Conservation (phyloP, 352 stramenopile genomes). For the Phytopythium ostracodes region DNA sequence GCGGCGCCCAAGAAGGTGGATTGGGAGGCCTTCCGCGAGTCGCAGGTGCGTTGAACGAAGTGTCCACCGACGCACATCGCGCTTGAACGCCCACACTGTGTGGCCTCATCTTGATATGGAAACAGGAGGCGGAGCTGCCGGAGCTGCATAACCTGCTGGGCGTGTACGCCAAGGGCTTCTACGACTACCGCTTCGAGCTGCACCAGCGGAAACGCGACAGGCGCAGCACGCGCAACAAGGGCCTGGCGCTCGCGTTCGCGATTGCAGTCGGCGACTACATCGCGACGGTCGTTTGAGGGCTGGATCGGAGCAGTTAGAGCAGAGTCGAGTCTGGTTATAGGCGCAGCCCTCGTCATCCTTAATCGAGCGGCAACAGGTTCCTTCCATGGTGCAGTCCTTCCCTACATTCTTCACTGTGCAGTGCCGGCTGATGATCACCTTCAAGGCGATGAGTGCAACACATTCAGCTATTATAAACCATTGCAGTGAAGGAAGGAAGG, state of each 20-base stretch:
- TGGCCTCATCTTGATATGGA: background rate
- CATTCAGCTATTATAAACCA: too few species aligned
- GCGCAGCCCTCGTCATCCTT: background rate
- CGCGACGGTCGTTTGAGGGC: slow-evolving; percentile 18
- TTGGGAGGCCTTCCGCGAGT: slow-evolving; percentile 61
- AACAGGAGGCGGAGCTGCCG: slow-evolving; percentile 46
- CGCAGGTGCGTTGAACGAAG: slow-evolving; percentile 25
- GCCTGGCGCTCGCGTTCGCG: slow-evolving; percentile 35
- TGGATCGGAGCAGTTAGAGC: background rate
- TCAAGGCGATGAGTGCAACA: too few species aligned
- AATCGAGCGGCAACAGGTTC: background rate
- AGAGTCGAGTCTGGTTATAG: background rate
- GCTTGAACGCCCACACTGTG: background rate
- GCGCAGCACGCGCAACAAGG: slow-evolving; percentile 49
- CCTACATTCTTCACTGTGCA: too few species aligned
- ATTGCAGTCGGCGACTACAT: slow-evolving; percentile 61
- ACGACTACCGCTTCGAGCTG: slow-evolving; percentile 57
- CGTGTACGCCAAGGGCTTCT: slow-evolving; percentile 70
- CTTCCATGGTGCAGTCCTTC: too few species aligned
- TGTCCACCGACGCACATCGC: background rate
- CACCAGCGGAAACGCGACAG: slow-evolving; percentile 57
- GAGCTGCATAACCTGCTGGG: slow-evolving; percentile 56
- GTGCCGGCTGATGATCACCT: too few species aligned
- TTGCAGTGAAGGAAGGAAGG: background rate
- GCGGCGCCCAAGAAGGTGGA: slow-evolving; percentile 31